Conservation (phyloP, 116 monocot genomes). For the Cymodocea nodosa region DNA sequence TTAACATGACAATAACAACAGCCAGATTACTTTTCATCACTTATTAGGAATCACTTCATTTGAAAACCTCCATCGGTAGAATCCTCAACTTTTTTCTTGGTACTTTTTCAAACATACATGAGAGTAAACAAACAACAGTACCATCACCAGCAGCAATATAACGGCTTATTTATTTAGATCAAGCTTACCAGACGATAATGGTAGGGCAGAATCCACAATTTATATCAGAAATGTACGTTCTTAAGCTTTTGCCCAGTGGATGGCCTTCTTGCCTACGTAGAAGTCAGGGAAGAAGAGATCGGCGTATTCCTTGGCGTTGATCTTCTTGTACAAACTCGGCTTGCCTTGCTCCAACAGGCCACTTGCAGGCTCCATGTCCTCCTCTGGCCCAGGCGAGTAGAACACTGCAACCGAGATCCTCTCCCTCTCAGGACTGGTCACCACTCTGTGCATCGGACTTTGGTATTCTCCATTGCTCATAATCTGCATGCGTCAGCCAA, state of each 20-base stretch:
- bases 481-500: constrained; percentile 36
- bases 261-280: constrained; percentile 9
- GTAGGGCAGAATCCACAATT: no score
- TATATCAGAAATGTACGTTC: no score
- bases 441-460: constrained; percentile 36
- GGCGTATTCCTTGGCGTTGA: constrained; percentile 17
- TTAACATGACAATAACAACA: no score
- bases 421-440: constrained; percentile 23
- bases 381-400: constrained; percentile 10
- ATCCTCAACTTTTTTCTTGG: no score
- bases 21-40: no score
- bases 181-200: no score
- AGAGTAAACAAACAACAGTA: no score
- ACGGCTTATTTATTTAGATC: no score
- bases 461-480: constrained; percentile 44
- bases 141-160: no score
- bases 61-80: no score
- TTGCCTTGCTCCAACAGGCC: constrained; percentile 17
- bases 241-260: constrained; percentile 11
- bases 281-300: constrained; percentile 15
- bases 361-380: constrained; percentile 21
- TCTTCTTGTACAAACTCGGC: constrained; percentile 22
- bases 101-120: no score
- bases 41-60: no score
- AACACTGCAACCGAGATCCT: constrained; percentile 39